Evolutionary conservation across 352 stramenopile species (phyloP).

Genomic region (Phytophthora ramorum): DNA sequence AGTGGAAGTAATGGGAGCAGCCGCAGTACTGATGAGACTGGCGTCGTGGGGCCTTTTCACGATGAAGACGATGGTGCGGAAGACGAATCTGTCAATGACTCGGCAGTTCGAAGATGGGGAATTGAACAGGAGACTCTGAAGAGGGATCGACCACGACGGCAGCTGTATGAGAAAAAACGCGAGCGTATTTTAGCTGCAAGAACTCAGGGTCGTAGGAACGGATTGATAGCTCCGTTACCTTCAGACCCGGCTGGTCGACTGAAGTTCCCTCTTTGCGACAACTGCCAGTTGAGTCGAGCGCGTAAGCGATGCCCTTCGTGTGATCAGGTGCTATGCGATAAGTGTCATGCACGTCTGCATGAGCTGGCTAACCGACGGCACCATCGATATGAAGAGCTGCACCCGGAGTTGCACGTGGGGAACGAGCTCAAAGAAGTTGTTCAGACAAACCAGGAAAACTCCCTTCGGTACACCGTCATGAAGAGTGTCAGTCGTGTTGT

Average conservation of each 20-base stretch:
- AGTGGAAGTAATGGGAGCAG: conserved; percentile 1
- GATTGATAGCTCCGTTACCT: conserved; percentile 63
- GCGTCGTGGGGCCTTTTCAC: not conserved
- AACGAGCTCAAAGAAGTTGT: conserved; percentile 25
- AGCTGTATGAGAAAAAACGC: conserved; percentile 53
- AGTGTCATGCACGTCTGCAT: conserved; percentile 65
- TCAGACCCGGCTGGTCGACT: conserved; percentile 33
- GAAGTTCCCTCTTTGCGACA: conserved; percentile 60
- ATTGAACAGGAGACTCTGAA: conserved; percentile 47
- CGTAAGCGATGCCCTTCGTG: conserved; percentile 59
- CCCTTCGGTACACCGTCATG: conserved; percentile 25
- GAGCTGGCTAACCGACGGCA: conserved; percentile 57
- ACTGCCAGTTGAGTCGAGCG: conserved; percentile 53
- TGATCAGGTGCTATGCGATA: conserved; percentile 68
- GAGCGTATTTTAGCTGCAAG: conserved; percentile 42
- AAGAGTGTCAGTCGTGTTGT: conserved; percentile 39
- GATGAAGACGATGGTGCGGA: not conserved
- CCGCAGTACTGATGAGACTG: conserved; percentile 5
- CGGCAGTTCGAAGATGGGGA: conserved; percentile 43
- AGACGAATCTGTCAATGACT: conserved; percentile 14
- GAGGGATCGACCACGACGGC: conserved; percentile 27
- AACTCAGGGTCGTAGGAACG: conserved; percentile 54
- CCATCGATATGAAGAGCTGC: conserved; percentile 57
- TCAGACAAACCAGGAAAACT: conserved; percentile 38
- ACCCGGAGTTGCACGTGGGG: conserved; percentile 37